A percentile compares a stretch with the other conserved stretches of the same genome.
phyloP scores from a whole-genome alignment of 139 green algal species.

The Limnomonas spitsbergensis region DNA sequence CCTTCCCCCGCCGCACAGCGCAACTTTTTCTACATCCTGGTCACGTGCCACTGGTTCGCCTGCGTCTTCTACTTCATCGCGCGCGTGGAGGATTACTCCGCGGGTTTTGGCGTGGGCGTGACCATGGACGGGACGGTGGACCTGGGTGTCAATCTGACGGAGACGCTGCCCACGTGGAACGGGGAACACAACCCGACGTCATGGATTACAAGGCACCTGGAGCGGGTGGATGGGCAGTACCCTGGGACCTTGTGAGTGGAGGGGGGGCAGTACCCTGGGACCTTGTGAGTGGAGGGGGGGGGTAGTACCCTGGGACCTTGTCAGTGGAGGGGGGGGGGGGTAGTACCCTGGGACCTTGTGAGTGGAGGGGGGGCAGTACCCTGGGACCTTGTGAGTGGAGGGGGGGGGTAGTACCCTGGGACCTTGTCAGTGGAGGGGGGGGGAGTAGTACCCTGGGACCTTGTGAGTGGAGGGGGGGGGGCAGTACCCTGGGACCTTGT shows the following conservation, averaged over 20 bases:
- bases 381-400: too few species aligned
- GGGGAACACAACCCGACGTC: not conserved
- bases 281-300: too few species aligned
- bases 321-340: too few species aligned
- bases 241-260: not conserved
- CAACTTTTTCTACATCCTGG: constrained; percentile 17
- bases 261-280: too few species aligned
- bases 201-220: not conserved
- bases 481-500: too few species aligned
- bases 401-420: too few species aligned
- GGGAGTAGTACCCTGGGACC: too few species aligned
- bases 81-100: not conserved
- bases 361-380: too few species aligned
- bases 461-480: too few species aligned
- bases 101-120: not conserved
- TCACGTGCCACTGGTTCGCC: constrained; percentile 22
- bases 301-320: too few species aligned
- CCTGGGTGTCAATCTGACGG: not conserved
- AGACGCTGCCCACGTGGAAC: not conserved
- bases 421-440: too few species aligned
- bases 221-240: constrained; percentile 5
- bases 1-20: not conserved
- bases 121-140: not conserved
- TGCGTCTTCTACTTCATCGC: constrained; percentile 21
- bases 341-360: too few species aligned